phyloP scores from a whole-genome alignment of 2,329 filamentous ascomycete species.

The Colletotrichum falcatum region DNA sequence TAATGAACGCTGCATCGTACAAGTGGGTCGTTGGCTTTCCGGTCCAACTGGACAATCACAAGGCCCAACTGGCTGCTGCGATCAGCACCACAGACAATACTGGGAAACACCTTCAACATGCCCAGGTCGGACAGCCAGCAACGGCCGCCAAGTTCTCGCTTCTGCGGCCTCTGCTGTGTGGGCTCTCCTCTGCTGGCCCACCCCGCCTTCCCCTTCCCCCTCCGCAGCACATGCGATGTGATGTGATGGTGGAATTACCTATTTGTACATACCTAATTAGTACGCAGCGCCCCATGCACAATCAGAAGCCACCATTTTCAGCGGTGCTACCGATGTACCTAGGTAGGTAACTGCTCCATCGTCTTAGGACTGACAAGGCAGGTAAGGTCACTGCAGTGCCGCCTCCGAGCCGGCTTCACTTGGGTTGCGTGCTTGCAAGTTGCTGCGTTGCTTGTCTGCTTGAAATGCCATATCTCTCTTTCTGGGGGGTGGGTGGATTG shows the following conservation, averaged over 20 bases:
- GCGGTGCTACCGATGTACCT: neutral
- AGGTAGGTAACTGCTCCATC: conserved; percentile 4
- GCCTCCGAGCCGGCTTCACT: neutral
- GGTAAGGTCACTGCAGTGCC: conserved; percentile 1
- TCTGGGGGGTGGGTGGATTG: conserved; percentile 1
- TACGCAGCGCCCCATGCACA: conserved; percentile 5
- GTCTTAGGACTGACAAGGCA: conserved; percentile 19
- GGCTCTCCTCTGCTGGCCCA: conserved; percentile 32
- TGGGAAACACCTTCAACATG: neutral
- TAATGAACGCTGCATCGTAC: conserved; percentile 24
- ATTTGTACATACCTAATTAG: no score
- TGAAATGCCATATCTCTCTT: neutral
- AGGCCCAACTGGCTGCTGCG: conserved; percentile 14
- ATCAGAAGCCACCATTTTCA: neutral
- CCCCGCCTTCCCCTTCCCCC: conserved; percentile 12
- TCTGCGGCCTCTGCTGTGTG: conserved; percentile 14
- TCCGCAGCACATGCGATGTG: neutral
- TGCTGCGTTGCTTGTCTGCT: neutral
- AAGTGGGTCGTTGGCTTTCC: neutral
- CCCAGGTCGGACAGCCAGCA: conserved; percentile 11
- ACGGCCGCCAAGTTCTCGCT: conserved; percentile 37
- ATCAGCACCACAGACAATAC: conserved; percentile 27
- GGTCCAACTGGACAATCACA: conserved; percentile 16
- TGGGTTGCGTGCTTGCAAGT: neutral
- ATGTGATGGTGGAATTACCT: neutral